Base-by-base conservation (phyloP, 768 basidiomycete genomes). In the Cytidiella melzeri region DNA sequence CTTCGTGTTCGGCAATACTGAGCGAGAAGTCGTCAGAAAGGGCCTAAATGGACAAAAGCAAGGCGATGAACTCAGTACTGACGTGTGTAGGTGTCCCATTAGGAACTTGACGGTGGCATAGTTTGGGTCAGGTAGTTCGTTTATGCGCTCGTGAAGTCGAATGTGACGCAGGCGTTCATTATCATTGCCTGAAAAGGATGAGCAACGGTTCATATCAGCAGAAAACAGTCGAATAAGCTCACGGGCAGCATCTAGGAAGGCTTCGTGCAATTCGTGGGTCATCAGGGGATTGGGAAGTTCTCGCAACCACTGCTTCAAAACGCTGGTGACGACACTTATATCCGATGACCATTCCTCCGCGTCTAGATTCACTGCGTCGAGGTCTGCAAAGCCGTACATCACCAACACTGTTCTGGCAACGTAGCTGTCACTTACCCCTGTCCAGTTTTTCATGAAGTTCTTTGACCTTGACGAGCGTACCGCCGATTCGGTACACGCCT, bases 111-210 rank as follows among this genome's bases (percentile, higher is more conserved):
- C 74, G 1, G 95, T 95, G 1, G 96, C 91, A 61, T 99, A 99
- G 67, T 98, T 97, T n/a, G 96, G 80, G 68, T 99, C 96, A 11
- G 96, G 95, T 46, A 99, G 76, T 56, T 97, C 95, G 60, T 99
- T 99, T 41, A 99, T 93, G 41, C 93, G 83, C 63, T 98, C 96
- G 61, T 99, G 96, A 45, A 98, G 70, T 43, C 94, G 82, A 55
- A 99, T 98, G 60, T 98, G 95, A 51, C 95, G 80, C 56, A 98
- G 71, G 44, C 95, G 82, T 57, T 96, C 94, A 61, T 95, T 96
- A 47, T 98, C 96, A 54, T 88, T 88, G 63, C 83, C 87, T 93
- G 57, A 13, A 47, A 36, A 9, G 42, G 23, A 11, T 26, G 15
- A 49, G 9, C n/a, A 4, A 9, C n/a, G 23, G 19, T 18, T 20